These are phyloP conservation scores for Iberis pinnata DNA, from an alignment of 345 rosid genomes.

Conservation along the genomic window DNA sequence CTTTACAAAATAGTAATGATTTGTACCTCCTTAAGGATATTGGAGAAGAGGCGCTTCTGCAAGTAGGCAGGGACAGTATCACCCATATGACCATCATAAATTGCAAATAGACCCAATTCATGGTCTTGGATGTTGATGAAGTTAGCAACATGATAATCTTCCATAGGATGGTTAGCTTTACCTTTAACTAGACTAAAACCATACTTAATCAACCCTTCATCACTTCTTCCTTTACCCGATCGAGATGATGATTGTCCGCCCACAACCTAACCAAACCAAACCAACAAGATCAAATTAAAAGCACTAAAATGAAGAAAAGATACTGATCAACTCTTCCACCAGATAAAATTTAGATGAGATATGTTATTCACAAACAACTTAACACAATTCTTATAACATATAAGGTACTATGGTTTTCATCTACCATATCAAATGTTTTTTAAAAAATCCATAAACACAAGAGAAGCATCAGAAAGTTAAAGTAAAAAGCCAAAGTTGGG, in stretches of 20 bases:
- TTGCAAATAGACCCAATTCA: constrained; percentile 63
- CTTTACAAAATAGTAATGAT: no score
- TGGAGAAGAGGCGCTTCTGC: constrained; percentile 56
- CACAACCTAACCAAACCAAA: constrained; percentile 2
- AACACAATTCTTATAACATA: no score
- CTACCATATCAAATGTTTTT: no score
- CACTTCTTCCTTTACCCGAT: constrained; percentile 58
- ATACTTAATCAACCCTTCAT: constrained; percentile 41
- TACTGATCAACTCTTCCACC: no score
- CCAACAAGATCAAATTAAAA: not conserved
- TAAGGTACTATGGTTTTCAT: no score
- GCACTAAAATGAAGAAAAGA: not conserved
- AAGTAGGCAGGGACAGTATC: constrained; percentile 54
- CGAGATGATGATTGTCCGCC: not conserved
- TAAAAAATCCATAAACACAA: no score
- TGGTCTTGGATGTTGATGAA: constrained; percentile 43
- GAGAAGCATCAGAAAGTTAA: no score
- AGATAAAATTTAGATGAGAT: no score
- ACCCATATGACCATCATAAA: constrained; percentile 77
- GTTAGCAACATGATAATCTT: constrained; percentile 68
- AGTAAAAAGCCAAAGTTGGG: no score
- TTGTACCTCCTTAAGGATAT: constrained; percentile 57
- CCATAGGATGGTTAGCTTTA: constrained; percentile 79
- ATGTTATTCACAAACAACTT: no score
- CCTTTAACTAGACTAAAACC: constrained; percentile 67